Percentiles rank a stretch among this genome's conserved stretches.
Conservation (phyloP, 495 filamentous ascomycete genomes). For the Aspergillus baeticus region DNA sequence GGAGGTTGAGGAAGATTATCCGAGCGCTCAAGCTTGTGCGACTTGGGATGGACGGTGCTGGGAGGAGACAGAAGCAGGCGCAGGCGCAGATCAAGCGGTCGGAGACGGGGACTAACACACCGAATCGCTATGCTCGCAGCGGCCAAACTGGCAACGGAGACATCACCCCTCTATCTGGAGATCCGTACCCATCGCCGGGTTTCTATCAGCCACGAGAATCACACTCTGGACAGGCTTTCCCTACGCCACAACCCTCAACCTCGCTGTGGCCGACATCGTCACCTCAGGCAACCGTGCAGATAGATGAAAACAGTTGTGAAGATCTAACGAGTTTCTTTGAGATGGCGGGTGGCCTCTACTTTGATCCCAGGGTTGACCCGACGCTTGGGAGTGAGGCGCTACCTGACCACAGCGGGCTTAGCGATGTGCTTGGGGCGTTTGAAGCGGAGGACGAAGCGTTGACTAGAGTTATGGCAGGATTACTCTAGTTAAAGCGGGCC, state of each 20-base stretch:
- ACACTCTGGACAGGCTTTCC: not conserved
- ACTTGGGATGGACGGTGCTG: conserved; percentile 18
- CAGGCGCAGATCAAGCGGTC: not conserved
- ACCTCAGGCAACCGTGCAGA: conserved; percentile 10
- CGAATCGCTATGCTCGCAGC: not conserved
- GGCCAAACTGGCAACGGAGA: not conserved
- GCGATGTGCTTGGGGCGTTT: conserved; percentile 29
- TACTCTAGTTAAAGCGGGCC: conserved; percentile 21
- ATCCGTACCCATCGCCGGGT: not conserved
- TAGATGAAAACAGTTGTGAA: conserved; percentile 30
- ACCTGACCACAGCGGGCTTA: conserved; percentile 4
- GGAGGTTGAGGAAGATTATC: conserved; percentile 41
- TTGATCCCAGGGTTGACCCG: conserved; percentile 23
- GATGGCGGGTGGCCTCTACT: conserved; percentile 40
- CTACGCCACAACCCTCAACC: conserved; percentile 15
- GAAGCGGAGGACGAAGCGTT: conserved; percentile 43
- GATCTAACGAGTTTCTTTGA: conserved; percentile 47
- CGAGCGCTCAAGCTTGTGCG: conserved; percentile 38
- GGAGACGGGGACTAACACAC: not conserved
- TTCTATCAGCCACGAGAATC: not conserved
- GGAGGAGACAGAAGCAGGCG: not conserved
- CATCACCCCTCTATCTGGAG: not conserved
- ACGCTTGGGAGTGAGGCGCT: conserved; percentile 1
- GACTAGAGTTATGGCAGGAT: conserved; percentile 41
- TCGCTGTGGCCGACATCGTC: conserved; percentile 24